Evolutionary conservation across 2,329 filamentous ascomycete species (phyloP).

Genomic region (Colletotrichum sp.): DNA sequence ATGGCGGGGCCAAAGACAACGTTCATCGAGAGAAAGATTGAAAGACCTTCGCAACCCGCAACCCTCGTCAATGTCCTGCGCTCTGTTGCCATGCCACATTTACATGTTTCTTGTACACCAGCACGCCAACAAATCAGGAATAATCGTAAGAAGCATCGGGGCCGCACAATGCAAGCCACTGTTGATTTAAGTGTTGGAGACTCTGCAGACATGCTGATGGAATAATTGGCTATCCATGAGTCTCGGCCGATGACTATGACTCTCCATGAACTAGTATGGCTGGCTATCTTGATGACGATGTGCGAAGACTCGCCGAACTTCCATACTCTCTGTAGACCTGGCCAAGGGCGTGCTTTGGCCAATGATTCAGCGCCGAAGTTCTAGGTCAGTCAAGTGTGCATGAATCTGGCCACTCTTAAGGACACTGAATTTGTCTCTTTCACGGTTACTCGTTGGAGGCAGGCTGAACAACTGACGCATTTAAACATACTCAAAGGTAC

Average conservation of each 20-base stretch:
- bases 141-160: background rate
- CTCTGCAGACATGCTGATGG: background rate
- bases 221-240: background rate
- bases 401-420: background rate
- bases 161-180: background rate
- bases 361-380: background rate
- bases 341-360: background rate
- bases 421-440: no score
- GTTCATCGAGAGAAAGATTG: background rate
- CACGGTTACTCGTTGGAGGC: background rate
- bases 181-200: background rate
- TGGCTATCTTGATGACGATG: background rate
- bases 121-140: background rate
- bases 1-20: background rate
- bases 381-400: background rate
- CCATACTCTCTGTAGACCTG: background rate
- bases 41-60: background rate
- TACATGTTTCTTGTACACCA: background rate
- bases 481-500: background rate
- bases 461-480: background rate
- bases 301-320: background rate
- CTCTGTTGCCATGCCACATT: background rate
- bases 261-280: background rate
- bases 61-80: background rate
- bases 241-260: background rate